A percentile compares a stretch with the other conserved stretches of the same genome.
Conservation (phyloP, 495 filamentous ascomycete genomes). For the Penicillium taxi region DNA sequence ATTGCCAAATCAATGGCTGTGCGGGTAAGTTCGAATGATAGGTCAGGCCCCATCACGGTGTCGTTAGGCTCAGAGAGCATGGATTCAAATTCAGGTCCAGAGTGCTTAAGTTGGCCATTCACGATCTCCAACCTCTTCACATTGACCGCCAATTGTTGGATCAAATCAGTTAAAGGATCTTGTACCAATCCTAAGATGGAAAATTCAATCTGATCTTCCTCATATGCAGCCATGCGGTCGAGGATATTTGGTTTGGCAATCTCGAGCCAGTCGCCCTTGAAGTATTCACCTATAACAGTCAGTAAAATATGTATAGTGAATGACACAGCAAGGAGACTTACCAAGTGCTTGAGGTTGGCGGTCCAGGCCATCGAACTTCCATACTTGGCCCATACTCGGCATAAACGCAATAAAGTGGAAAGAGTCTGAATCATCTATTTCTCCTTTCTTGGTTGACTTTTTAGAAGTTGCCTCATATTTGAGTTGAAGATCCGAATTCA, state of each 20-base stretch:
- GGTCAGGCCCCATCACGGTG: conserved; percentile 27
- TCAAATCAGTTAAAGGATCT: conserved; percentile 41
- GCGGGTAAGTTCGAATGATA: conserved; percentile 26
- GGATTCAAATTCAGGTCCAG: not conserved
- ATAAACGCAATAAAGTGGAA: conserved; percentile 92
- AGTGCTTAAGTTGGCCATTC: conserved; percentile 23
- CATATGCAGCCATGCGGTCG: conserved; percentile 45
- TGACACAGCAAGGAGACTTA: conserved; percentile 24
- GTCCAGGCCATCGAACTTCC: conserved; percentile 87
- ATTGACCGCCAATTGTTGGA: conserved; percentile 38
- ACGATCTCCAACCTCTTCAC: conserved; percentile 34
- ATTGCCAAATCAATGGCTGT: conserved; percentile 26
- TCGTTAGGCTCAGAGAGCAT: conserved; percentile 7
- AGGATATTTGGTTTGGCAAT: conserved; percentile 40
- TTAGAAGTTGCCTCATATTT: conserved; percentile 49
- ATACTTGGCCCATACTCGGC: conserved; percentile 63
- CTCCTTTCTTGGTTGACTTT: conserved; percentile 24
- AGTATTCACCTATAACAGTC: conserved; percentile 25
- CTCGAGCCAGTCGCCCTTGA: conserved; percentile 42
- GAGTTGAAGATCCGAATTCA: conserved; percentile 65
- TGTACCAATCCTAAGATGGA: conserved; percentile 47
- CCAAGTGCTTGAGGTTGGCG: conserved; percentile 63
- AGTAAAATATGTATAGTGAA: not conserved
- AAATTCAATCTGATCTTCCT: conserved; percentile 50
- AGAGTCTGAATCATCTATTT: conserved; percentile 41